These are phyloP conservation scores for Saccharomycopsis sp. DNA, from an alignment of 805 yeast genomes.

Conservation along the genomic window DNA sequence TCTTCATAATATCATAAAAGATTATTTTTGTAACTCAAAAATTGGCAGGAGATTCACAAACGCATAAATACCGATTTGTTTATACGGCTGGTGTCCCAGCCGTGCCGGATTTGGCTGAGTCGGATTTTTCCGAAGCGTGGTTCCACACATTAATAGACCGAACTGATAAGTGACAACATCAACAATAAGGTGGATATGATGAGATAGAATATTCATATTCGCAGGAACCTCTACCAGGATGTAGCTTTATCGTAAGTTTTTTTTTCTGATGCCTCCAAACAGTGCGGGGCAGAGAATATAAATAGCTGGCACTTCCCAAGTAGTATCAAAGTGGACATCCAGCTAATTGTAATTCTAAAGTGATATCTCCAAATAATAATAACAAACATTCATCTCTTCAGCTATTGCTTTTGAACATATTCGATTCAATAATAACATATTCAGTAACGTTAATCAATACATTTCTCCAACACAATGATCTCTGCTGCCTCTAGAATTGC, in stretches of 20 bases:
- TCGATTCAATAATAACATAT: neutral
- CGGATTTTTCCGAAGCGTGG: neutral
- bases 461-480: neutral
- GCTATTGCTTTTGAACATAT: neutral
- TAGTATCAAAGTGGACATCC: too few species aligned
- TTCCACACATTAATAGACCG: neutral
- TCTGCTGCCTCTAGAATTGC: slow-evolving; percentile 1
- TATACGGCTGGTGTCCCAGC: neutral
- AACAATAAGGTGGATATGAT: neutral
- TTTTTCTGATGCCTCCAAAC: neutral
- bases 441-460: neutral
- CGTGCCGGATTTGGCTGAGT: neutral
- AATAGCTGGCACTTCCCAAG: neutral
- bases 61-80: neutral
- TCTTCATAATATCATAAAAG: neutral
- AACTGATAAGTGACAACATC: neutral
- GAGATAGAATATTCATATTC: neutral
- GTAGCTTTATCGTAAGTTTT: neutral
- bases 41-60: neutral
- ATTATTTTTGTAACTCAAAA: neutral
- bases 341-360: too few species aligned
- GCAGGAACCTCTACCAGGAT: neutral
- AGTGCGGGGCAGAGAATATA: neutral
- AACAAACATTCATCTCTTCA: neutral
- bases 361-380: neutral